phyloP scores from a whole-genome alignment of 2,329 filamentous ascomycete species.

The Fusarium gaditjirri region DNA sequence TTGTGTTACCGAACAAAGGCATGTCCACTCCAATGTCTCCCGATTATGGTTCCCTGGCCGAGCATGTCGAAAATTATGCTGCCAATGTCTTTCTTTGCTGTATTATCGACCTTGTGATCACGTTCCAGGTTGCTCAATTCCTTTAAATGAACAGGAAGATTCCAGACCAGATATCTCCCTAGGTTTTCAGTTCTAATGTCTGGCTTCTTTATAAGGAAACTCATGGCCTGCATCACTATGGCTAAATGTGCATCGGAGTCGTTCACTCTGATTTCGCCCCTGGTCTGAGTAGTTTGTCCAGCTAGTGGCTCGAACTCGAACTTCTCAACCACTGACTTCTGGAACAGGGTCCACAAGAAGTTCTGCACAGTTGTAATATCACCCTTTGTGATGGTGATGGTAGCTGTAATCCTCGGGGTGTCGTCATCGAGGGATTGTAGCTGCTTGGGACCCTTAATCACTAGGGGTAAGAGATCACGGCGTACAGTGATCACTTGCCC shows the following conservation, averaged over 20 bases:
- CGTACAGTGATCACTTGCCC: background rate
- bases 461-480: background rate
- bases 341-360: background rate
- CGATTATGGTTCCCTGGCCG: background rate
- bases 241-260: background rate
- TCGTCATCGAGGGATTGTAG: background rate
- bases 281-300: background rate
- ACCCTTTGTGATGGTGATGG: background rate
- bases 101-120: background rate
- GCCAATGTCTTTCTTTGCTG: background rate
- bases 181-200: background rate
- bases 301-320: background rate
- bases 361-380: background rate
- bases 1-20: background rate
- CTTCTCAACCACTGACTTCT: background rate
- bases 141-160: background rate
- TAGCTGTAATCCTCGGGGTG: background rate
- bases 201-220: background rate
- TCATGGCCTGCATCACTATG: background rate
- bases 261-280: background rate
- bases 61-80: background rate
- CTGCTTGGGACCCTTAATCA: background rate
- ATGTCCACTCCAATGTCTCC: background rate
- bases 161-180: background rate
- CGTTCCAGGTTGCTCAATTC: background rate